Evolutionary conservation across 164 flowering plant genomes (phyloP), one percentile per base, ranked within the genome.

Genomic region (Pachysandra terminalis): DNA sequence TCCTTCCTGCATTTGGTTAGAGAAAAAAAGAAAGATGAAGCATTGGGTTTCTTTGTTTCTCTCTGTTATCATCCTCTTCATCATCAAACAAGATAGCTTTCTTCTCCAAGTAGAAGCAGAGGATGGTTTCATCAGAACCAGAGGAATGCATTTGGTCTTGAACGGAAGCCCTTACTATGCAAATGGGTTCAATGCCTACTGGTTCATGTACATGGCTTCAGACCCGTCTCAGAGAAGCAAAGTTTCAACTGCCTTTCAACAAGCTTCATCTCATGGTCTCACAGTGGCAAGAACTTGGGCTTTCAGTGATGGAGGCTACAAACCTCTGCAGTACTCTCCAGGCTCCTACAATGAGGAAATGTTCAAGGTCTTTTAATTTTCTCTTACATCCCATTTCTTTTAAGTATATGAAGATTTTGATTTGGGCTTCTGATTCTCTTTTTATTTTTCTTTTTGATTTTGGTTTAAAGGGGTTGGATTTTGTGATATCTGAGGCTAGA

Each of bases 101-200:
- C 32, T 69, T n/a, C 25, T 55, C 16, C 40, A 49, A 55, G 84
- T 75, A 28, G 69, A 71, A 71, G 89, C 81, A 69, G 75, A 67
- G 1, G 83, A 70, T 74, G 90, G 83, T 32, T 91, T 89, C 56
- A 70, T 87, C 9, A 78, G 40, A 67, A 79, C 79, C 41, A 75
- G 70, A 60, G 90, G 92, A 61, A 26, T 71, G 53, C 88, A 83
- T n/a, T 78, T 92, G 24, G 22, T 82, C 73, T 63, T 85, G 69
- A 84, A 92, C 52, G 94, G 90, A 10, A 73, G 62, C 52, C 89
- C 98, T 10, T 92, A 76, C 59, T 86, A 82, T 71, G 84, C 81
- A 22, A 86, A 93, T 74, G 98, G 98, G 57, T 93, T 93, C 78
- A 93, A 93, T 77, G 91, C 98, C 9, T 90, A 93, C 68, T 93